Conservation (phyloP, 768 basidiomycete genomes). For the Amyloporia xantha region DNA sequence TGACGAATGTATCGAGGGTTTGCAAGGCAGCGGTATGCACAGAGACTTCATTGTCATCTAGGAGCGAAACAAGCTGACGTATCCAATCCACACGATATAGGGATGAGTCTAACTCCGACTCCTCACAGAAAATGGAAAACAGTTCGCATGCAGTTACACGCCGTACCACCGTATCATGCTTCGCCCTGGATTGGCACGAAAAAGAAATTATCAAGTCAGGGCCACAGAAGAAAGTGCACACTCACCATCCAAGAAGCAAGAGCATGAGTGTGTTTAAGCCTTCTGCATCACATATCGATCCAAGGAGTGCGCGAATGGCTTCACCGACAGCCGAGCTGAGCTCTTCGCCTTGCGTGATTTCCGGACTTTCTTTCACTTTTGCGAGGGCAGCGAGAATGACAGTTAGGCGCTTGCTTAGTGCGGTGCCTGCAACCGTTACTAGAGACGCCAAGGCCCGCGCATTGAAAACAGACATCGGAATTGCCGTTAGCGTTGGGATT, state of each 20-base stretch:
- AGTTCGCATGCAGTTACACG: slow-evolving; percentile 75
- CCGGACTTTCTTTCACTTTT: slow-evolving; percentile 62
- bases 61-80: slow-evolving; percentile 73
- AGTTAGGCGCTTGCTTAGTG: slow-evolving; percentile 77
- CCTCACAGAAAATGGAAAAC: slow-evolving; percentile 79
- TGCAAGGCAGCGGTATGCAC: slow-evolving; percentile 81
- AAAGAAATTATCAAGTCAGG: background rate
- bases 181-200: slow-evolving; percentile 72
- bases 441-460: slow-evolving; percentile 84
- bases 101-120: slow-evolving; percentile 72
- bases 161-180: slow-evolving; percentile 59
- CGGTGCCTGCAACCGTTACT: slow-evolving; percentile 89
- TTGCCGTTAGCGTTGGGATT: slow-evolving; percentile 85
- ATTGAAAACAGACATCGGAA: slow-evolving; percentile 94
- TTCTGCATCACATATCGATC: slow-evolving; percentile 78
- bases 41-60: slow-evolving; percentile 69
- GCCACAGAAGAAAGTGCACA: background rate
- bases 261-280: slow-evolving; percentile 89
- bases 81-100: slow-evolving; percentile 94
- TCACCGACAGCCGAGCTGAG: slow-evolving; percentile 64
- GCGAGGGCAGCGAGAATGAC: slow-evolving; percentile 76
- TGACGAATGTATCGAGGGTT: slow-evolving; percentile 83
- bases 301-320: slow-evolving; percentile 67
- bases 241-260: slow-evolving; percentile 81
- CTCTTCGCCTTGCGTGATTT: slow-evolving; percentile 53